Base-by-base conservation (phyloP, 1,284 basidiomycete species). In the Melanopsichium pennsylvanicum region DNA sequence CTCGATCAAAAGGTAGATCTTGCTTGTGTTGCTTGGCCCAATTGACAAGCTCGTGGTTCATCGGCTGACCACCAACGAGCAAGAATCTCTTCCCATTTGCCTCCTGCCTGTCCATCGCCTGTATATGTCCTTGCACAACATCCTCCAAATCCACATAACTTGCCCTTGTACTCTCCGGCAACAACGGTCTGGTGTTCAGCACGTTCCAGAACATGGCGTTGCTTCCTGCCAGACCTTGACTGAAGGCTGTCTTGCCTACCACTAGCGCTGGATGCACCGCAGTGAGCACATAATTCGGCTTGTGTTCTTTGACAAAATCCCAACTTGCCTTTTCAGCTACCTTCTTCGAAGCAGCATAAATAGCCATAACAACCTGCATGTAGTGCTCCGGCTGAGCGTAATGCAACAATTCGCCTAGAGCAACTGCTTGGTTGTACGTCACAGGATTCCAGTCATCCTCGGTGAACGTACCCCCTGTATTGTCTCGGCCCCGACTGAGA, bases 251-350 rank as follows among this genome's bases (percentile, higher is more conserved):
- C 21, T 12, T n/a, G 7, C 39, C 48, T 11, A 42, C 18, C 8
- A 50, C 48, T 19, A 50, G 19, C 0, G 27, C 38, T 1, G 58
- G 58, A 25, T 56, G 29, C 13, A 61, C 50, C 9, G 46, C 34
- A 7, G 46, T 22, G 9, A 59, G 22, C 6, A 18, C 25, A 16
- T 46, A 59, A 1, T 19, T n/a, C 2, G 56, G 56, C 32, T 51
- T 59, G 19, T 46, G 18, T 26, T 56, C 52, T 12, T 39, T 16
- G 5, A 57, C 36, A 40, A 63, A 63, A 16, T 50, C 31, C 52
- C 55, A 63, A 2, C 52, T 52, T 8, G 52, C 45, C 36, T 57
- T 32, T 35, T 63, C 60, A 21, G 60, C 60, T 3, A 63, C 26
- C 22, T 49, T 50, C 32, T 63, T 63, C 32, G 35, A 41, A 11